Base-by-base conservation (phyloP, 805 yeast species). In the Lachancea waltii region DNA sequence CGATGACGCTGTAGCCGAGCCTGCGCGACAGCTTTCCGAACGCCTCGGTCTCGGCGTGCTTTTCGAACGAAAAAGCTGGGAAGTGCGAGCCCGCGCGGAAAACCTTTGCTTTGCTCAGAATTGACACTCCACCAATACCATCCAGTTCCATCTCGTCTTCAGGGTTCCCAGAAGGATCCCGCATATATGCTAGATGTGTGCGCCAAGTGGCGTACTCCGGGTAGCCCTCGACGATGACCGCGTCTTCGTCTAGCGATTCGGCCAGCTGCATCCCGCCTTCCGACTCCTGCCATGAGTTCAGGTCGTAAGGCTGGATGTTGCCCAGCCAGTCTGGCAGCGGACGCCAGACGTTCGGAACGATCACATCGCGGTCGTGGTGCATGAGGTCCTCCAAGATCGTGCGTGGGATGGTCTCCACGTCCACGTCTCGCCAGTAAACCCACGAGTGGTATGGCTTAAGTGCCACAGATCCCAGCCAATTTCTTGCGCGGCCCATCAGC, bases 121-220 rank as follows among this genome's bases (percentile, higher is more conserved):
- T 87, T 1, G 96, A 85, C 30, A 90, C 98, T 48, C 97, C 98
- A 18, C 98, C 98, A 50, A 90, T 87, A 37, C 98, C 98, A 62
- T 90, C 97, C 45, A 90, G 68, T 41, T 81, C 89, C 82, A 90
- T 81, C 56, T 86, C 95, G 30, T 81, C 90, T 56, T 85, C 90
- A 5, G 94, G 90, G 62, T 87, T 94, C 17, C 97, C 98, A 53
- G 84, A 80, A 2, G 96, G 95, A 54, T 89, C 97, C 50, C 97
- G 72, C 58, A 90, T 71, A 56, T 92, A 90, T 0, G 97, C 97
- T 48, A 90, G 69, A 64, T 90, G 97, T 2, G 96, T 95, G 63
- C 98, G 74, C 97, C 97, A 90, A 2, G 98, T 90, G 30, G 95
- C 95, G 61, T 86, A 92, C 64, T 90, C 98, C 17, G 86, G 94